These are phyloP conservation scores for Dendrobium nobile DNA, from an alignment of 106 monocot genomes.

Conservation along the genomic window DNA sequence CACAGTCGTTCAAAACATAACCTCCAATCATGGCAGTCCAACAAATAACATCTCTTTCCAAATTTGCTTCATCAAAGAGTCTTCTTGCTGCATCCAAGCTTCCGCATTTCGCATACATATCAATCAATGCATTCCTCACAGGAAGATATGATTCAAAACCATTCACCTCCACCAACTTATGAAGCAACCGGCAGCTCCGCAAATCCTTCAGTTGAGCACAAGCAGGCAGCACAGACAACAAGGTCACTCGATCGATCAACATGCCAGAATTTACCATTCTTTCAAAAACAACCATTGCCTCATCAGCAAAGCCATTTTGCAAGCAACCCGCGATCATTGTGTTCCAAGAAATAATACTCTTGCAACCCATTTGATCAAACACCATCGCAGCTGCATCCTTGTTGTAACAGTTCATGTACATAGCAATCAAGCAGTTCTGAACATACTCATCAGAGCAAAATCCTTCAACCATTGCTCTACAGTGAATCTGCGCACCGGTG, in stretches of 20 bases:
- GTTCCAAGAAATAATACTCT: slow-evolving; percentile 50
- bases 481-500: slow-evolving; percentile 30
- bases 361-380: slow-evolving; percentile 36
- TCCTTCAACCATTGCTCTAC: slow-evolving; percentile 31
- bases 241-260: slow-evolving; percentile 30
- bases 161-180: slow-evolving; percentile 24
- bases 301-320: slow-evolving; percentile 27
- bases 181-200: slow-evolving; percentile 33
- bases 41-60: slow-evolving; percentile 45
- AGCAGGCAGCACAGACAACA: slow-evolving; percentile 57
- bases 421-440: slow-evolving; percentile 38
- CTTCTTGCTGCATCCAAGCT: slow-evolving; percentile 45
- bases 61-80: slow-evolving; percentile 37
- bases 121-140: slow-evolving; percentile 63
- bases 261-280: slow-evolving; percentile 26
- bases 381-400: slow-evolving; percentile 19
- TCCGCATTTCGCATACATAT: slow-evolving; percentile 80
- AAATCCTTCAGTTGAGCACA: slow-evolving; percentile 50
- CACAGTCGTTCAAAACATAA: slow-evolving; percentile 30
- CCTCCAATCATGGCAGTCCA: slow-evolving; percentile 78
- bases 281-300: slow-evolving; percentile 40
- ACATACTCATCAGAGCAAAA: slow-evolving; percentile 34
- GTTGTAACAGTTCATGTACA: slow-evolving; percentile 44
- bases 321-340: slow-evolving; percentile 42
- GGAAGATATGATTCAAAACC: slow-evolving; percentile 21